These are phyloP conservation scores for Yarrowia bubula DNA, from an alignment of 805 yeast species.

Conservation along the genomic window DNA sequence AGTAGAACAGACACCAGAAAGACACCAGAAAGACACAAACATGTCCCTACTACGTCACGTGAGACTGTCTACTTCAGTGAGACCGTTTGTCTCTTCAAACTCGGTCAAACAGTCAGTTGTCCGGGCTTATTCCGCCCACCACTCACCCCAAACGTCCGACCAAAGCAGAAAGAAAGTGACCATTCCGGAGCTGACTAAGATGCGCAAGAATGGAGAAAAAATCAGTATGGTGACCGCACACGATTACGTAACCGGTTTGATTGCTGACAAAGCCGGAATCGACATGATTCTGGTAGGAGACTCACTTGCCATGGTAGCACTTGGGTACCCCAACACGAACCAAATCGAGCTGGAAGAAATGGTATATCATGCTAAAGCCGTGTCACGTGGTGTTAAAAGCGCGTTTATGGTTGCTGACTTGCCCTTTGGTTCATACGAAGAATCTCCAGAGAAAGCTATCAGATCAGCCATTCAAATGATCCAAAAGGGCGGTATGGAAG, in stretches of 20 bases:
- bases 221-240: constrained; percentile 78
- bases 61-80: neutral
- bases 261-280: constrained; percentile 63
- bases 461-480: constrained; percentile 56
- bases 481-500: constrained; percentile 56
- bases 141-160: constrained; percentile 16
- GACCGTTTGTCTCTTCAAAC: neutral
- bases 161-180: constrained; percentile 40
- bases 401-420: constrained; percentile 79
- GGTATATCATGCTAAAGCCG: constrained; percentile 71
- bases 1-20: neutral
- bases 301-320: constrained; percentile 86
- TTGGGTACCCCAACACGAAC: constrained; percentile 69
- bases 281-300: constrained; percentile 86
- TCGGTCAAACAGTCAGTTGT: too few relatives aligned
- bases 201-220: constrained; percentile 42
- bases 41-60: neutral
- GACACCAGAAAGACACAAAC: neutral
- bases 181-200: constrained; percentile 43
- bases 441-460: constrained; percentile 60
- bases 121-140: constrained; percentile 19
- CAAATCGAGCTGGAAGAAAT: constrained; percentile 75
- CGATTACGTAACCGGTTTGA: constrained; percentile 71
- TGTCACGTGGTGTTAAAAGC: constrained; percentile 61
- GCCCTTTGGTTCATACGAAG: constrained; percentile 85